Conservation (phyloP, 345 rosid species). For the Sonneratia alba region DNA sequence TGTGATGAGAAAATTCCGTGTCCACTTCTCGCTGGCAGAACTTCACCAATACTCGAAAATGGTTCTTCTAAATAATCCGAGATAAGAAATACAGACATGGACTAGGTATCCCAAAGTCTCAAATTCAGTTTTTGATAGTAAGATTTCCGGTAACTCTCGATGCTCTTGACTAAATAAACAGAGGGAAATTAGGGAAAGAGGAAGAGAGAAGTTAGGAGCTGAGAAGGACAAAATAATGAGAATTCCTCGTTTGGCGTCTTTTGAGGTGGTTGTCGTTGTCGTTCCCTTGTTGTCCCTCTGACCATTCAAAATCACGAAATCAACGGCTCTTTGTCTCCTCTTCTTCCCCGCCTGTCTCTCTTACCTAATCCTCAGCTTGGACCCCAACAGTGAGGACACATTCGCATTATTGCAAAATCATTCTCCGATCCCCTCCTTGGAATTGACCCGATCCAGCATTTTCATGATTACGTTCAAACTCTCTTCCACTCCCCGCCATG, state of each 20-base stretch:
- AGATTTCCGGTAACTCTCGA: no score
- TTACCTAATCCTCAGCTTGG: neutral
- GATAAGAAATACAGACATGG: no score
- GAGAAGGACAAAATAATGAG: neutral
- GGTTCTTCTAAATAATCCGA: no score
- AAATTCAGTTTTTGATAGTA: no score
- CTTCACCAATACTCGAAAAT: no score
- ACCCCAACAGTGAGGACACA: neutral
- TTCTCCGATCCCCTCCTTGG: neutral
- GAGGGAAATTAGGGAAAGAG: no score
- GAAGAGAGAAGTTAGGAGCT: neutral
- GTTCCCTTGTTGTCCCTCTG: neutral
- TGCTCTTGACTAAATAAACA: neutral
- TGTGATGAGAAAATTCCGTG: no score
- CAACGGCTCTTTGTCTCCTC: neutral
- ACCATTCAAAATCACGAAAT: constrained; percentile 1
- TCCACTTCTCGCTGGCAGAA: no score
- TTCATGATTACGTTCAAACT: neutral
- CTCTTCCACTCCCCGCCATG: neutral
- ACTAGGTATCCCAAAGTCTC: no score
- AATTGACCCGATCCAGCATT: neutral
- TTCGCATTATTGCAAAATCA: constrained; percentile 1
- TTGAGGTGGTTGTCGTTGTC: neutral
- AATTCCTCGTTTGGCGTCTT: neutral
- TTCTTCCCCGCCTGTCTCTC: neutral